Evolutionary conservation across 1,139 yeast species (phyloP).

Genomic region (Lodderomyces jiufengensis): DNA sequence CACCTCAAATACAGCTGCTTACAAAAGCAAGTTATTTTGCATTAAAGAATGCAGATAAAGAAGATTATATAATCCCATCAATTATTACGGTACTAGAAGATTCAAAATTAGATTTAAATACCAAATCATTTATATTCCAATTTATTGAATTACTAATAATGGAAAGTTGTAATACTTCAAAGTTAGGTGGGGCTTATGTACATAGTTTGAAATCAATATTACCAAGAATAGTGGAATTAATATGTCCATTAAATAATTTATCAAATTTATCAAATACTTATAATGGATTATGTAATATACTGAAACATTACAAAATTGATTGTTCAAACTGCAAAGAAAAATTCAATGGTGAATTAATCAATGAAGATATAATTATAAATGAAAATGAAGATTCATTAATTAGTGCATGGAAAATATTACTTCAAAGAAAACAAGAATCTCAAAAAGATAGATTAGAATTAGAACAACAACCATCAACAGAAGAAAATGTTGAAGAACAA

Average conservation of each 20-base stretch:
- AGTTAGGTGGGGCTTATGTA: constrained; percentile 46
- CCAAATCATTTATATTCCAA: constrained; percentile 63
- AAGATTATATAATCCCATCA: constrained; percentile 71
- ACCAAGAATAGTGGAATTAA: constrained; percentile 47
- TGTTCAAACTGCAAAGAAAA: constrained; percentile 24
- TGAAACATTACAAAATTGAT: constrained; percentile 33
- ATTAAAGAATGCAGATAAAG: constrained; percentile 53
- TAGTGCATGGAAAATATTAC: constrained; percentile 48
- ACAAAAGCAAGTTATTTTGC: constrained; percentile 59
- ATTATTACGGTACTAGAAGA: constrained; percentile 64
- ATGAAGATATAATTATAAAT: constrained; percentile 25
- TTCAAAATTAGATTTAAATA: constrained; percentile 47
- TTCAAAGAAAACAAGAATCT: constrained; percentile 47
- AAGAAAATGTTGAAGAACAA: constrained; percentile 25
- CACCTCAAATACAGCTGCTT: constrained; percentile 59
- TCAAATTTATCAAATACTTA: constrained; percentile 49
- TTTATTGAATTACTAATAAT: constrained; percentile 58
- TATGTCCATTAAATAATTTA: constrained; percentile 48
- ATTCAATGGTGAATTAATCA: constrained; percentile 27
- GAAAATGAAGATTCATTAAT: constrained; percentile 31
- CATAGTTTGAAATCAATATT: constrained; percentile 37
- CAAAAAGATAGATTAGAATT: constrained; percentile 45
- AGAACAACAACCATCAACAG: constrained; percentile 22
- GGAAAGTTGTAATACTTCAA: constrained; percentile 34
- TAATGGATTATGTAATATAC: constrained; percentile 36